A percentile compares a stretch with the other conserved stretches of the same genome.
phyloP scores from a whole-genome alignment of 768 basidiomycete genomes.

The Termitomyces sp. region DNA sequence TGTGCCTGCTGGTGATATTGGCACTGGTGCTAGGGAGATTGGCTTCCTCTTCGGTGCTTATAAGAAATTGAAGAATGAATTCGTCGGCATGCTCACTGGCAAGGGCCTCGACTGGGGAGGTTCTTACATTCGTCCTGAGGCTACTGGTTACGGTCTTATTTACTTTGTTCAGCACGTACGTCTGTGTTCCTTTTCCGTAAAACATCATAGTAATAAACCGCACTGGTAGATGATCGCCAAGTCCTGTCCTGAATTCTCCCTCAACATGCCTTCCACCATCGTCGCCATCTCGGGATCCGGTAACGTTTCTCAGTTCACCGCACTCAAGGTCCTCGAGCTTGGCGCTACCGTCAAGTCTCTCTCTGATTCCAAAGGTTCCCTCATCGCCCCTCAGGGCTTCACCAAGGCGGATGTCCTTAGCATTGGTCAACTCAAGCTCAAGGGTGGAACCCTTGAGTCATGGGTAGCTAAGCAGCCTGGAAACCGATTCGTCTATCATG shows the following conservation, averaged over 20 bases:
- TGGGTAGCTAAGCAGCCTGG: conserved; percentile 23
- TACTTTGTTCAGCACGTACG: conserved; percentile 71
- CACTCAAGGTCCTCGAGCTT: conserved; percentile 72
- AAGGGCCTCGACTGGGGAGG: conserved; percentile 69
- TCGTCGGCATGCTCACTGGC: conserved; percentile 64
- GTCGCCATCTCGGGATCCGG: conserved; percentile 63
- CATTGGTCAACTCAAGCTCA: conserved; percentile 49
- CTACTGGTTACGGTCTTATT: conserved; percentile 68
- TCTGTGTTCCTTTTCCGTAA: conserved; percentile 5
- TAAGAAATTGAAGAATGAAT: conserved; percentile 70
- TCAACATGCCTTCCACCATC: conserved; percentile 37
- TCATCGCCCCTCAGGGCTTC: conserved; percentile 56
- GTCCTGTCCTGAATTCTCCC: conserved; percentile 51
- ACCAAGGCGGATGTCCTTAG: conserved; percentile 47
- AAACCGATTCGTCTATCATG: conserved; percentile 42
- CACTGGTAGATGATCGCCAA: conserved; percentile 46
- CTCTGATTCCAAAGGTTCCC: conserved; percentile 69
- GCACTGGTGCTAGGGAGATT: conserved; percentile 70
- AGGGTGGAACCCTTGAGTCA: conserved; percentile 40
- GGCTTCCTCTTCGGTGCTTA: conserved; percentile 77
- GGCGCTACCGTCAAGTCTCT: conserved; percentile 66
- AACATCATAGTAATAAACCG: neutral
- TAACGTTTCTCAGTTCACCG: conserved; percentile 74
- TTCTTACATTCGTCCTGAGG: conserved; percentile 69
- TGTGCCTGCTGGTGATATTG: conserved; percentile 72